A percentile compares a stretch with the other conserved stretches of the same genome.
Evolutionary conservation across 108 stramenopile genomes (phyloP).

Genomic region (Craspedostauros australis): DNA sequence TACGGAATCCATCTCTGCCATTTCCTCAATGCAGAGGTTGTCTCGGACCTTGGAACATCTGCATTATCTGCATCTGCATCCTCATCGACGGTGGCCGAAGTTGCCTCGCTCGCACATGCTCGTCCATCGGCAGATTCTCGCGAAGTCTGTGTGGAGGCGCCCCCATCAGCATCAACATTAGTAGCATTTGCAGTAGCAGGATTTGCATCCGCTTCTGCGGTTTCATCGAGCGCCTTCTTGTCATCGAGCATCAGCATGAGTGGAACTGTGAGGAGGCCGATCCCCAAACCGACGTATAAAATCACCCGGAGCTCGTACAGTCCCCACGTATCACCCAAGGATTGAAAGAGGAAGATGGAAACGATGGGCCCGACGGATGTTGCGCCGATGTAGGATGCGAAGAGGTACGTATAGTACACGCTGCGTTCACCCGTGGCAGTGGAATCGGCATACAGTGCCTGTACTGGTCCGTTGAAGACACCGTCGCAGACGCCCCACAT

Average conservation of each 20-base stretch:
- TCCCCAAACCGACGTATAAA: conserved; percentile 17
- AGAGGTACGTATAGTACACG: conserved; percentile 12
- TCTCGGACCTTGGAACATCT: neutral
- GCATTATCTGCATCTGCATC: no score
- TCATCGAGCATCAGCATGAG: conserved; percentile 37
- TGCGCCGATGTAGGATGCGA: conserved; percentile 5
- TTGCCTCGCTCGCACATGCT: no score
- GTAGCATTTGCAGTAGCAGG: neutral
- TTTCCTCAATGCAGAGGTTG: no score
- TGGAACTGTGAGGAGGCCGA: conserved; percentile 8
- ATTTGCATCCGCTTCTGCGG: no score
- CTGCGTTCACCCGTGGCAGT: conserved; percentile 13
- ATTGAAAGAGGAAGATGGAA: conserved; percentile 6
- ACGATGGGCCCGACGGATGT: conserved; percentile 25
- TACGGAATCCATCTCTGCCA: conserved; percentile 6
- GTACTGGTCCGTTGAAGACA: conserved; percentile 8
- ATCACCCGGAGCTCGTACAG: conserved; percentile 10
- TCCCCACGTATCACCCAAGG: conserved; percentile 23
- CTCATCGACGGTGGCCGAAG: no score
- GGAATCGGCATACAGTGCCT: conserved; percentile 33
- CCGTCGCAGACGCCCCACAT: conserved; percentile 17
- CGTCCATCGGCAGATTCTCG: no score
- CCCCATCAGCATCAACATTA: neutral
- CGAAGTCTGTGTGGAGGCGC: no score
- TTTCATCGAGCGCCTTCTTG: conserved; percentile 17